phyloP scores from a whole-genome alignment of 805 yeast species.

The Ogataea siamensis region DNA sequence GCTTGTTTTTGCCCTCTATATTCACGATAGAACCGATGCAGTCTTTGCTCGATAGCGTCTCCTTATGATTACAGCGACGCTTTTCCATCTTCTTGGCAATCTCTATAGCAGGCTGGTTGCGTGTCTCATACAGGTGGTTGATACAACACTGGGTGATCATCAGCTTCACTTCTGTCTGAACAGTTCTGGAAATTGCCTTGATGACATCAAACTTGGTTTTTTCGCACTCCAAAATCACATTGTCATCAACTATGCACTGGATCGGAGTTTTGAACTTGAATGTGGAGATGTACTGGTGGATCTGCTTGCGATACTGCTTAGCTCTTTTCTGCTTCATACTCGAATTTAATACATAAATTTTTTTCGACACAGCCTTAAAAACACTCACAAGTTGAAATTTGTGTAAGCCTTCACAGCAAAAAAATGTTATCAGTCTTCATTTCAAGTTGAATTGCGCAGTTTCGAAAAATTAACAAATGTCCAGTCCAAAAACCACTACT shows the following conservation, averaged over 20 bases:
- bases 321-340: slow-evolving; percentile 95
- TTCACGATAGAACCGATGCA: slow-evolving; percentile 72
- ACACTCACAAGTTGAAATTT: slow-evolving; percentile 2
- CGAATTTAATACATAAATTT: slow-evolving; percentile 5
- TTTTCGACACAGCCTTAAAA: slow-evolving; percentile 10
- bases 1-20: slow-evolving; percentile 78
- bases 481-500: slow-evolving; percentile 9
- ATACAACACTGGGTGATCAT: slow-evolving; percentile 96
- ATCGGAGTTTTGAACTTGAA: slow-evolving; percentile 94
- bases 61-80: slow-evolving; percentile 82
- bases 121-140: slow-evolving; percentile 72
- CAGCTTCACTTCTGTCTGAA: slow-evolving; percentile 83
- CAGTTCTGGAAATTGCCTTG: slow-evolving; percentile 76
- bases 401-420: slow-evolving; percentile 1
- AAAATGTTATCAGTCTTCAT: slow-evolving; percentile 9
- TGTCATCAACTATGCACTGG: slow-evolving; percentile 85
- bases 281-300: slow-evolving; percentile 78
- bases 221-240: slow-evolving; percentile 62
- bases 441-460: slow-evolving; percentile 3
- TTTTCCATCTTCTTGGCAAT: slow-evolving; percentile 84
- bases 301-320: slow-evolving; percentile 88
- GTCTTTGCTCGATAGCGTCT: slow-evolving; percentile 55
- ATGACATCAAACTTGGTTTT: slow-evolving; percentile 71
- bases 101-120: slow-evolving; percentile 73
- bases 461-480: slow-evolving; percentile 3